Conservation (phyloP, 441 rosid genomes). For the Flueggea neowawraea region DNA sequence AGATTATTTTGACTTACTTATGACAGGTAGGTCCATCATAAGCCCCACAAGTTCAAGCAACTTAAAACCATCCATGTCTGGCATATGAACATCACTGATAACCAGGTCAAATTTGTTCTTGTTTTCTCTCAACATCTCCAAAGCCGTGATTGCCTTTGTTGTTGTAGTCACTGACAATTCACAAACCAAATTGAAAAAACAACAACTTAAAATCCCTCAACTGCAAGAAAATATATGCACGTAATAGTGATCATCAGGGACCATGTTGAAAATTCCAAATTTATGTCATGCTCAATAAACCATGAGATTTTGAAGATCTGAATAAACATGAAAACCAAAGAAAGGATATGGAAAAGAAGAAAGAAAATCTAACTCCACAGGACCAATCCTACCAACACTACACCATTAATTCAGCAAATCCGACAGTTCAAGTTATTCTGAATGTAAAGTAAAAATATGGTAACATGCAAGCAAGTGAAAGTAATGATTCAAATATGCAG, state of each 20-base stretch:
- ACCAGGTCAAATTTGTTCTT: conserved; percentile 78
- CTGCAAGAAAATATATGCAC: not conserved
- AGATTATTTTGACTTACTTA: conserved; percentile 28
- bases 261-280: not conserved
- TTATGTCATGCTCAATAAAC: conserved; percentile 3
- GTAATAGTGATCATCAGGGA: not conserved
- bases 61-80: conserved; percentile 95
- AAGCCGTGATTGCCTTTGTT: conserved; percentile 67
- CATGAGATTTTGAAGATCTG: conserved; percentile 8
- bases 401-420: conserved; percentile 9
- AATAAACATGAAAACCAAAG: not conserved
- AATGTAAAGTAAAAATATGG: not conserved
- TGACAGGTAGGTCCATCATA: conserved; percentile 99
- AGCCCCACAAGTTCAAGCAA: conserved; percentile 92
- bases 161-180: conserved; percentile 71
- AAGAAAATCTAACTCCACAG: no score
- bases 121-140: conserved; percentile 82
- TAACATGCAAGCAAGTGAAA: conserved; percentile 1
- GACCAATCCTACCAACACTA: not conserved
- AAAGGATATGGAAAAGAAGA: no score
- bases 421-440: conserved; percentile 10
- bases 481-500: conserved; percentile 7
- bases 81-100: conserved; percentile 99
- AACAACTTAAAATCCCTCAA: not conserved
- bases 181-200: conserved; percentile 7